Evolutionary conservation across 2,329 filamentous ascomycete genomes (phyloP).

Genomic region (Cytospora chrysosperma): DNA sequence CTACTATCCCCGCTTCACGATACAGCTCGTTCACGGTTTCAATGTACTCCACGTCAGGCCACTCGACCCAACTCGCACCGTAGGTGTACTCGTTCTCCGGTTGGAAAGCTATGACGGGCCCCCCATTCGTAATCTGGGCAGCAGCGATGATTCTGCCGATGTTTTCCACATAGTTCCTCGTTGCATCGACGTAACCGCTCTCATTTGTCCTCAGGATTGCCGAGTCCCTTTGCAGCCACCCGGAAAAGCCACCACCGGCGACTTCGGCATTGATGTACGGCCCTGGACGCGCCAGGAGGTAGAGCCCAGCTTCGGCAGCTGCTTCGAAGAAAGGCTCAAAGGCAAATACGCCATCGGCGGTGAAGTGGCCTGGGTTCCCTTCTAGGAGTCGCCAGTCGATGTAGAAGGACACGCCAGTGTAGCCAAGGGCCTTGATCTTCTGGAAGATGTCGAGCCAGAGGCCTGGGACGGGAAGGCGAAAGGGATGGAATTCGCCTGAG

Average conservation of each 20-base stretch:
- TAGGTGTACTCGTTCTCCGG: slow-evolving; percentile 78
- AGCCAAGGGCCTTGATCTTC: slow-evolving; percentile 78
- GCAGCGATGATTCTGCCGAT: slow-evolving; percentile 68
- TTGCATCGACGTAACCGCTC: slow-evolving; percentile 62
- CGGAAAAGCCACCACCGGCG: slow-evolving; percentile 75
- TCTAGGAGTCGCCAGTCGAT: slow-evolving; percentile 77
- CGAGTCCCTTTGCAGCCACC: slow-evolving; percentile 71
- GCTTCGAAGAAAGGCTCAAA: slow-evolving; percentile 75
- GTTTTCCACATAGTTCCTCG: slow-evolving; percentile 58
- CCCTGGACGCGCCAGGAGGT: slow-evolving; percentile 69
- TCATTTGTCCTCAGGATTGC: slow-evolving; percentile 63
- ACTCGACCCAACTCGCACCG: slow-evolving; percentile 47
- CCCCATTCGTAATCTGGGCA: slow-evolving; percentile 79
- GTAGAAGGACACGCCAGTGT: slow-evolving; percentile 79
- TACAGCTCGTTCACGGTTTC: slow-evolving; percentile 68
- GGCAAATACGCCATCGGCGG: slow-evolving; percentile 69
- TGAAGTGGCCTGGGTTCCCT: slow-evolving; percentile 68
- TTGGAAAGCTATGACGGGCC: slow-evolving; percentile 75
- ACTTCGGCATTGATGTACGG: slow-evolving; percentile 80
- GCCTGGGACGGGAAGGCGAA: slow-evolving; percentile 43
- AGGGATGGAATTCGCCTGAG: slow-evolving; percentile 73
- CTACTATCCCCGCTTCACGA: slow-evolving; percentile 65
- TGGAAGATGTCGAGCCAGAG: slow-evolving; percentile 69
- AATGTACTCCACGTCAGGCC: slow-evolving; percentile 68
- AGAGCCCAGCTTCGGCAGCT: slow-evolving; percentile 70